Conservation (phyloP, 2,329 filamentous ascomycete genomes). For the Canariomyces notabilis region DNA sequence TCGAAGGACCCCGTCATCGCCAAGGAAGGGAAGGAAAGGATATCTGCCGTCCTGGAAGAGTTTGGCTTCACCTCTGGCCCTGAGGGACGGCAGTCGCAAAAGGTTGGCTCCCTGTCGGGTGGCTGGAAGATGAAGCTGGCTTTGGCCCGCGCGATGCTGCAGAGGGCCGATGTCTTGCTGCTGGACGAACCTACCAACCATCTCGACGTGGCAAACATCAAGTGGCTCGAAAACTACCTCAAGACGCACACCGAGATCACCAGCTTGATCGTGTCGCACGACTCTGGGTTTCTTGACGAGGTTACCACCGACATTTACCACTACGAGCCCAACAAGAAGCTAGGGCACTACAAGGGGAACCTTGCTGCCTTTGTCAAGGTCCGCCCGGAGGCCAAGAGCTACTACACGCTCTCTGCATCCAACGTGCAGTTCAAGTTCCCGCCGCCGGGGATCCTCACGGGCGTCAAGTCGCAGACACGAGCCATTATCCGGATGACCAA, state of each 20-base stretch:
- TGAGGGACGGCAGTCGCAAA: conserved; percentile 80
- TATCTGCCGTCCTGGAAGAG: conserved; percentile 77
- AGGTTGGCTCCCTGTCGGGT: conserved; percentile 90
- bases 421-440: conserved; percentile 98
- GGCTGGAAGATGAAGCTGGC: conserved; percentile 99
- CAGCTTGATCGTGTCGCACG: conserved; percentile 95
- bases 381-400: conserved; percentile 92
- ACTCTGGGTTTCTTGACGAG: conserved; percentile 93
- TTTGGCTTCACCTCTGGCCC: conserved; percentile 92
- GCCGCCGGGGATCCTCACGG: conserved; percentile 84
- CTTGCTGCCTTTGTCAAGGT: conserved; percentile 78
- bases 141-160: conserved; percentile 90
- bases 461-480: conserved; percentile 91
- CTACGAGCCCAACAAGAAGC: conserved; percentile 93
- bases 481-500: conserved; percentile 94
- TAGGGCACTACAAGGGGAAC: conserved; percentile 80
- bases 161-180: conserved; percentile 91
- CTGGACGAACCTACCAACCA: conserved; percentile 99
- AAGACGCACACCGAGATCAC: conserved; percentile 96
- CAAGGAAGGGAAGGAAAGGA: conserved; percentile 71
- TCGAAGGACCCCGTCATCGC: conserved; percentile 83
- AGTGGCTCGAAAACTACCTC: conserved; percentile 92
- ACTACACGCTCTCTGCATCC: conserved; percentile 89
- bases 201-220: conserved; percentile 91
- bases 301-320: conserved; percentile 99